phyloP scores from a whole-genome alignment of 2,329 filamentous ascomycete genomes.

The Cryphonectria parasitica region DNA sequence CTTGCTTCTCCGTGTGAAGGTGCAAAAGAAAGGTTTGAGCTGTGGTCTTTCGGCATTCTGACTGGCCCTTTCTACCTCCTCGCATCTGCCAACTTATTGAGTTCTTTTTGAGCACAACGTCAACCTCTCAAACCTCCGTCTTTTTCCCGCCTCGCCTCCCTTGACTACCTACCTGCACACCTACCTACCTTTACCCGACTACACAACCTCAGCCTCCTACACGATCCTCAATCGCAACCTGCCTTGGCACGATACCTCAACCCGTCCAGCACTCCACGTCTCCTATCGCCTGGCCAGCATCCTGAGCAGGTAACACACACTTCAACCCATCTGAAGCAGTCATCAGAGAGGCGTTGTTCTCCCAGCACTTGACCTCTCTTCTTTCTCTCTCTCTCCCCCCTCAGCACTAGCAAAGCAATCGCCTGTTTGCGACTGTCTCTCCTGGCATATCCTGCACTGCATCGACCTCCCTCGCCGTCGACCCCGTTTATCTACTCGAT shows the following conservation, averaged over 20 bases:
- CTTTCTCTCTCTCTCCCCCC: conserved; percentile 18
- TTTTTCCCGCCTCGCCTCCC: conserved; percentile 24
- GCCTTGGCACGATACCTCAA: conserved; percentile 13
- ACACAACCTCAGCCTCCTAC: conserved; percentile 9
- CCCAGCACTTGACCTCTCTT: conserved; percentile 37
- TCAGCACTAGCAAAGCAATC: conserved; percentile 35
- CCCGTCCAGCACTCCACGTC: conserved; percentile 16
- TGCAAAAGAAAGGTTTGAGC: conserved; percentile 33
- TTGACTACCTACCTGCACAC: conserved; percentile 17
- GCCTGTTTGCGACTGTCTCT: conserved; percentile 25
- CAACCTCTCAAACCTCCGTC: conserved; percentile 26
- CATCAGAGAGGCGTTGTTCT: conserved; percentile 31
- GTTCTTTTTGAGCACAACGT: conserved; percentile 28
- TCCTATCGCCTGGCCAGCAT: conserved; percentile 26
- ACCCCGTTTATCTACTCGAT: conserved; percentile 28
- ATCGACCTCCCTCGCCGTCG: conserved; percentile 24
- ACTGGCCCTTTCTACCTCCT: conserved; percentile 27
- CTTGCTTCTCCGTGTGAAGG: conserved; percentile 27
- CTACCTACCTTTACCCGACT: conserved; percentile 24
- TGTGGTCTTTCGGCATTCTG: conserved; percentile 31
- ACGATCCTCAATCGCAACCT: conserved; percentile 20
- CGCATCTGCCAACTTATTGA: conserved; percentile 27
- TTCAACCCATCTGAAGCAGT: conserved; percentile 26
- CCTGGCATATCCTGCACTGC: conserved; percentile 21
- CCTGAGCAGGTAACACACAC: conserved; percentile 26